Evolutionary conservation across 2,329 filamentous ascomycete species (phyloP), one percentile per base, ranked within the genome.

Genomic region (Microdochium trichocladiopsis): DNA sequence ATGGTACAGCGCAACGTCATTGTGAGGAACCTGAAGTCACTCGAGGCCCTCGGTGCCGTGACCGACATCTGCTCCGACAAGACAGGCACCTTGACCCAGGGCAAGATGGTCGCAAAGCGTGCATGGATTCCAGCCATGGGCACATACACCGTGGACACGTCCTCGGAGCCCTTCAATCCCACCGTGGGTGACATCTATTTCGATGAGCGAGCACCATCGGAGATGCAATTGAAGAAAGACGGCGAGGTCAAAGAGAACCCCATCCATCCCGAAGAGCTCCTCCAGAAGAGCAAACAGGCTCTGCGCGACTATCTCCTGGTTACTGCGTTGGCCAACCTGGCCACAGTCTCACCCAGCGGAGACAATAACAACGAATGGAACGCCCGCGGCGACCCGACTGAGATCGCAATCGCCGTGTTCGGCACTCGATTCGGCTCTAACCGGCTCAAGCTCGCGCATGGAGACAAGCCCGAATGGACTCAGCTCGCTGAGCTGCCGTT

Each of bases 321-420:
- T 23, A 79, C 82, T 2, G 78, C 82, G 0, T 73, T 86, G 49
- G 75, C 75, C 48, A 81, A 80, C 58, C 66, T 81, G 14, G 78
- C 78, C 3, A 74, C 71, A 3, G 70, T 83, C 4, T 45, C 41
- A 21, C 41, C 41, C 3, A 45, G 41, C 41, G 70, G 70, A 47
- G 60, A 68, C 48, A 68, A 71, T 47, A 68, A 71, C 2, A 69
- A 70, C 1, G 67, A 72, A 36, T 86, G 83, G 83, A 72, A 76
- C 49, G 80, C 81, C 41, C 76, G 80, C 50, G 84, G 83, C 41
- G 82, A 86, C 59, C 82, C 83, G 0, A 88, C 86, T 1, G 86
- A 88, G 60, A 86, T 88, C 52, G 86, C 86, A 4, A 84, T 89
- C 25, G 83, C 88, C 60, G 85, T 88, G 1, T 85, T 88, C 57